A percentile compares a stretch with the other conserved stretches of the same genome.
These are phyloP conservation scores for Crucihimalaya himalaica DNA, from an alignment of 345 rosid genomes.

Conservation along the genomic window DNA sequence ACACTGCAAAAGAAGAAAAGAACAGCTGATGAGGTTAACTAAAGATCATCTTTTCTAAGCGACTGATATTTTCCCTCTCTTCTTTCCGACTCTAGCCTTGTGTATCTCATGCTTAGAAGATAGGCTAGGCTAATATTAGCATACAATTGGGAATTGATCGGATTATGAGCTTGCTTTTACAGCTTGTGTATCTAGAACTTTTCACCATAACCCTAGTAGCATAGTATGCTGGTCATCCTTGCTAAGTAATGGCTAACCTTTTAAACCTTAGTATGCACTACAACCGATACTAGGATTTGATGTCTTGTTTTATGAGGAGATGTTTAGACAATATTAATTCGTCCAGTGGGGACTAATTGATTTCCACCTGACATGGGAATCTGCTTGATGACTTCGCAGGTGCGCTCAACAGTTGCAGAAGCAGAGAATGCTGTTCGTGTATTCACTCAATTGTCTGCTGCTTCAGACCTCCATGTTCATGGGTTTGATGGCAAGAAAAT, in stretches of 20 bases:
- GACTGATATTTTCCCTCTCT: conserved; percentile 19
- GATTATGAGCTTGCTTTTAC: conserved; percentile 17
- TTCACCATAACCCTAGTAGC: neutral
- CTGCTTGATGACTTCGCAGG: conserved; percentile 50
- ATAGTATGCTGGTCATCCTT: conserved; percentile 7
- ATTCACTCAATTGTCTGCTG: conserved; percentile 85
- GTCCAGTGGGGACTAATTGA: neutral
- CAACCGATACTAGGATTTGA: conserved; percentile 11
- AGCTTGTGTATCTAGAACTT: conserved; percentile 4
- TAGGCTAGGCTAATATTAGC: neutral
- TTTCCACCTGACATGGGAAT: conserved; percentile 24
- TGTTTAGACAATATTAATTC: neutral
- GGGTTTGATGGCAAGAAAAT: conserved; percentile 98
- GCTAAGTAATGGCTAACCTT: neutral
- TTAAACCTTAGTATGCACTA: conserved; percentile 14
- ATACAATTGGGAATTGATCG: neutral
- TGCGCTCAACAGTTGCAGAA: conserved; percentile 89
- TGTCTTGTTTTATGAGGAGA: neutral
- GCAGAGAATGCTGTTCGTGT: conserved; percentile 93
- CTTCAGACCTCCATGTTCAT: conserved; percentile 88
- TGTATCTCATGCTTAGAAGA: conserved; percentile 3
- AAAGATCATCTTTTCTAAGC: neutral
- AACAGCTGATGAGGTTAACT: conserved; percentile 85
- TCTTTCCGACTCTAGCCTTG: conserved; percentile 8
- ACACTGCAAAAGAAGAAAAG: conserved; percentile 90